Base-by-base conservation (phyloP, 176 grass and related monocot genomes). In the Miscanthus lutarioriparius region DNA sequence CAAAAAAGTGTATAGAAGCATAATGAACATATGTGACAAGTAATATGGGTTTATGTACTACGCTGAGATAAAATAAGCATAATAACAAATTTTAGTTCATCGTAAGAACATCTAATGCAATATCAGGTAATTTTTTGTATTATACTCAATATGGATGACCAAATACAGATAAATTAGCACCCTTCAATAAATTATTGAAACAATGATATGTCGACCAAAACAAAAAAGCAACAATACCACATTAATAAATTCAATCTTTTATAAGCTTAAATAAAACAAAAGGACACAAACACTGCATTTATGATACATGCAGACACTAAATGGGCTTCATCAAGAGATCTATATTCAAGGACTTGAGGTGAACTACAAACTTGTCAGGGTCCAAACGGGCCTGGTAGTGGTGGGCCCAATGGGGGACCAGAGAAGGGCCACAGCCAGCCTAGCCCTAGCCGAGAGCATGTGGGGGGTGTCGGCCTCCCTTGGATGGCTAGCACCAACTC, bases 1-100 rank as follows among this genome's bases (percentile, higher is more conserved):
- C 56, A 90, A 90, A 79, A 44, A 73, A 63, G 30, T 30, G 76
- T 48, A 82, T 12, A 35, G 5, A 76, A 45, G 69, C 40, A 11
- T 80, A n/a, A 72, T 80, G 65, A 72, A 45, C 51, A 85, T 72
- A 8, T 58, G 33, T 58, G 35, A 53, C 37, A 59, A 56, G 13
- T 7, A 12, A n/a, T 20, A 61, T 30, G 33, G 37, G 16, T 66
- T 77, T 26, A 64, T 11, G 8, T 12, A 35, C 7, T 28, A 72
- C 47, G 26, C 27, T 37, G 39, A 47, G 26, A 23, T 33, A 17
- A 47, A 36, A 58, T 49, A 28, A 61, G 25, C 64, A 47, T 17
- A 64, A 37, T 58, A 40, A 40, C 2, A 70, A 64, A 39, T 22
- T 8, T 74, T 44, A 54, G 36, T 23, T 10, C 26, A 67, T 7